Percentiles rank a stretch among this genome's conserved stretches.
phyloP scores from a whole-genome alignment of 2,329 filamentous ascomycete genomes.

The Leptosphaerulina australis region DNA sequence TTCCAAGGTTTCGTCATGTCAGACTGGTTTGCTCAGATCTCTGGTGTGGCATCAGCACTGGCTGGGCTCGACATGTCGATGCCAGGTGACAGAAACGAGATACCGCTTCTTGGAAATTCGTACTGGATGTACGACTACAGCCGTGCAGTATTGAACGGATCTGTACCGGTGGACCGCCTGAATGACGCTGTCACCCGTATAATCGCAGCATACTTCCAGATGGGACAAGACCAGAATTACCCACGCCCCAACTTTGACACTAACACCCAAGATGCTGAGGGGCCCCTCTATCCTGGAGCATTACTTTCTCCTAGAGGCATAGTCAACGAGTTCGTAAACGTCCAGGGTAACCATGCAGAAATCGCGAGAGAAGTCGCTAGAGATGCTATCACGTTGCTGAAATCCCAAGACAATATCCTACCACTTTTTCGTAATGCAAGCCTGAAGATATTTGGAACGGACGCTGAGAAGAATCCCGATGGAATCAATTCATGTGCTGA shows the following conservation, averaged over 20 bases:
- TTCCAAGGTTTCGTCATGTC: constrained; percentile 90
- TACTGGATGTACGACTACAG: constrained; percentile 76
- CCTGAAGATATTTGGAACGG: constrained; percentile 52
- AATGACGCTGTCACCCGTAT: constrained; percentile 89
- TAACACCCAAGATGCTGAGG: constrained; percentile 43
- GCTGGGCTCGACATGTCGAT: constrained; percentile 84
- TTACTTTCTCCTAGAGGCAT: constrained; percentile 65
- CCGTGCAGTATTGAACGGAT: constrained; percentile 78
- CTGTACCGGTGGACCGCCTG: constrained; percentile 78
- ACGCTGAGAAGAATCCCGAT: constrained; percentile 59
- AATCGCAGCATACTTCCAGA: constrained; percentile 82
- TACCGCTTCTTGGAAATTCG: constrained; percentile 54
- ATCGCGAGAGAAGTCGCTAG: constrained; percentile 59
- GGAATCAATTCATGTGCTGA: constrained; percentile 72
- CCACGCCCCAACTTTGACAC: constrained; percentile 53
- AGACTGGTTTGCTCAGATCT: constrained; percentile 86
- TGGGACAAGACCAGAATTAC: constrained; percentile 48
- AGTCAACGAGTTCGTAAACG: constrained; percentile 72
- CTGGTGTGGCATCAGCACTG: constrained; percentile 77
- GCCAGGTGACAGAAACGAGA: constrained; percentile 70
- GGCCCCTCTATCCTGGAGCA: constrained; percentile 45
- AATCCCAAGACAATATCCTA: constrained; percentile 65
- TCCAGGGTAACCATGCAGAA: constrained; percentile 59
- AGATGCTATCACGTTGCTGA: constrained; percentile 65
- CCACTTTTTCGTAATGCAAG: constrained; percentile 51